phyloP scores from a whole-genome alignment of 768 basidiomycete genomes.

The Lactifluus hygrophoroides region DNA sequence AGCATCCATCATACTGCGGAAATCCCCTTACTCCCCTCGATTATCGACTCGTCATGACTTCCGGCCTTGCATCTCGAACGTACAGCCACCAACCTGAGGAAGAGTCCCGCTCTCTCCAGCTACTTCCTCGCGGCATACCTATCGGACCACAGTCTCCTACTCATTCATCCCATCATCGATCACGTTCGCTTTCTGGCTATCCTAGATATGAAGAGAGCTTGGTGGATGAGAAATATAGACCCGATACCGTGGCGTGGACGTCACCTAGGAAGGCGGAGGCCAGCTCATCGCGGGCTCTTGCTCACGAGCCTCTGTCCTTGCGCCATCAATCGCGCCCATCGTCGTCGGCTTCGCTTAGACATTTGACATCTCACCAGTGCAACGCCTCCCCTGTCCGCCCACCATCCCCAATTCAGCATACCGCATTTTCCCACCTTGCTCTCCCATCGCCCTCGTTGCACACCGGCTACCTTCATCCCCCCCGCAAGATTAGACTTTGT shows the following conservation, averaged over 20 bases:
- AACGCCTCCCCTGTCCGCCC: background rate
- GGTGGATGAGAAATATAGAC: conserved; percentile 4
- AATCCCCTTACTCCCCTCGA: background rate
- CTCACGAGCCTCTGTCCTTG: background rate
- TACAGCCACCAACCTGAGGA: conserved; percentile 5
- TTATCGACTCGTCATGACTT: background rate
- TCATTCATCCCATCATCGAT: conserved; percentile 3
- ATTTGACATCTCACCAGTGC: background rate
- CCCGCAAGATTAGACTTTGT: conserved; percentile 22
- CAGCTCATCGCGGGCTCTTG: background rate
- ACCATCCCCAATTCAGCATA: conserved; percentile 1
- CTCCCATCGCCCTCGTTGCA: conserved; percentile 18
- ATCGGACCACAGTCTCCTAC: background rate
- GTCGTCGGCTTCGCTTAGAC: conserved; percentile 10
- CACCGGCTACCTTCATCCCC: conserved; percentile 17
- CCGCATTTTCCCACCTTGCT: conserved; percentile 12
- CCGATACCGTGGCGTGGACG: background rate
- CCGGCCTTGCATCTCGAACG: background rate
- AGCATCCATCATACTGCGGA: background rate
- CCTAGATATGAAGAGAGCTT: conserved; percentile 8
- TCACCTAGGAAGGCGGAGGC: conserved; percentile 1
- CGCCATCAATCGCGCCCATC: conserved; percentile 4
- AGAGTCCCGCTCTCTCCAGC: background rate
- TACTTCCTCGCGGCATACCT: conserved; percentile 9
- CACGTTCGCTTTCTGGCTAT: conserved; percentile 2